These are phyloP conservation scores for Physocladia obscura DNA, from an alignment of 192 early-diverging fungal genomes.

Conservation along the genomic window DNA sequence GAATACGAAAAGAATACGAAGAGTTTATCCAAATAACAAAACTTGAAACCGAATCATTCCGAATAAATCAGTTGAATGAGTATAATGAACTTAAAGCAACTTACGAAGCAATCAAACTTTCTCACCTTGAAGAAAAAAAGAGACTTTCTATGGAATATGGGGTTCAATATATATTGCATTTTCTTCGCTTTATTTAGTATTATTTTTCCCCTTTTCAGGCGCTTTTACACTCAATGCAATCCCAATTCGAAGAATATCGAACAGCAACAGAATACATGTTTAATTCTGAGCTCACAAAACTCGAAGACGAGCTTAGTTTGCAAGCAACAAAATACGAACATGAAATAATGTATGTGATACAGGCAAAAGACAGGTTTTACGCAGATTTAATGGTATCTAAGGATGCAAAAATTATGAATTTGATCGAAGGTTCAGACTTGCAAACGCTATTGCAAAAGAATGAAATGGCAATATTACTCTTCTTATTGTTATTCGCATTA, in stretches of 20 bases:
- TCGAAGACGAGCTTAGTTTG: constrained; percentile 58
- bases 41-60: constrained; percentile 57
- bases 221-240: constrained; percentile 54
- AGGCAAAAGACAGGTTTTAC: constrained; percentile 68
- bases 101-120: constrained; percentile 48
- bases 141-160: constrained; percentile 51
- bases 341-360: constrained; percentile 64
- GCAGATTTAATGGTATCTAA: constrained; percentile 67
- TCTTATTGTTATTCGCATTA: constrained; percentile 8
- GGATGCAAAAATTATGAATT: constrained; percentile 66
- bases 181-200: not conserved
- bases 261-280: constrained; percentile 57
- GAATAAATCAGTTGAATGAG: constrained; percentile 42
- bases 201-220: constrained; percentile 21
- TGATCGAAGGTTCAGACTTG: constrained; percentile 62
- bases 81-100: constrained; percentile 45
- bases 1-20: constrained; percentile 58
- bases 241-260: constrained; percentile 63
- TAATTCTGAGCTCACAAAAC: constrained; percentile 53
- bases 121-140: constrained; percentile 59
- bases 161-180: constrained; percentile 15
- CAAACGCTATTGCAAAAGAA: constrained; percentile 64
- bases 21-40: constrained; percentile 61
- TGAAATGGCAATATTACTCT: constrained; percentile 44
- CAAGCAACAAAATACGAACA: constrained; percentile 59